Evolutionary conservation across 495 filamentous ascomycete species (phyloP).

Genomic region (Penicillium steckii): DNA sequence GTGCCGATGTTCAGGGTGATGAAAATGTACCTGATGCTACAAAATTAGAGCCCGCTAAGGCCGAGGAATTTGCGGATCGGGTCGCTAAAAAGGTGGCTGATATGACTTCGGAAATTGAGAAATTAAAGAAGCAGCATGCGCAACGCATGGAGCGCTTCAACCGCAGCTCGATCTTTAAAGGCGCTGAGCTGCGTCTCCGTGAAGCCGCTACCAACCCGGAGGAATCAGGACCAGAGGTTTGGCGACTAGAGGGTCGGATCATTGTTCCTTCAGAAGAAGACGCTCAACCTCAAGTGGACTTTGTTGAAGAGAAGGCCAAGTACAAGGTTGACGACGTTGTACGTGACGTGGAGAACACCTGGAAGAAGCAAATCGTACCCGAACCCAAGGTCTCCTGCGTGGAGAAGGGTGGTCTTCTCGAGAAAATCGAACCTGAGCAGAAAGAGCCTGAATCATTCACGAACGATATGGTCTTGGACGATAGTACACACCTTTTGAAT

Average conservation of each 20-base stretch:
- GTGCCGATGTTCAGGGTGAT: conserved; percentile 34
- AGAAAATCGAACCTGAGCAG: conserved; percentile 51
- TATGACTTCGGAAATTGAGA: conserved; percentile 74
- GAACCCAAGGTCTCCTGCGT: conserved; percentile 65
- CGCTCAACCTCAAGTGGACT: conserved; percentile 34
- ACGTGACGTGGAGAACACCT: conserved; percentile 53
- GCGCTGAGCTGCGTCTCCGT: conserved; percentile 58
- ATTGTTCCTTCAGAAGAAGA: conserved; percentile 51
- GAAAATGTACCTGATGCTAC: conserved; percentile 52
- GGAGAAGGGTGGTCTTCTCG: conserved; percentile 69
- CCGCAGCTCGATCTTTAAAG: conserved; percentile 59
- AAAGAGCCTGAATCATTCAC: conserved; percentile 33
- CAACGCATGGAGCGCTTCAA: conserved; percentile 71
- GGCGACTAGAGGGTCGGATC: conserved; percentile 62
- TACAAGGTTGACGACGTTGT: conserved; percentile 62
- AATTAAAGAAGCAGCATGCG: conserved; percentile 75
- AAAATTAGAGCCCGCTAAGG: conserved; percentile 63
- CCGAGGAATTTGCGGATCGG: conserved; percentile 74
- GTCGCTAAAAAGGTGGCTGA: conserved; percentile 63
- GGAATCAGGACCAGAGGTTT: conserved; percentile 54
- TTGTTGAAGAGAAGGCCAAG: conserved; percentile 43
- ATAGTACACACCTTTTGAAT: conserved; percentile 57
- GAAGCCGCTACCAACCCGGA: conserved; percentile 50
- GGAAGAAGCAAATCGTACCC: conserved; percentile 54
- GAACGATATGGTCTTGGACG: conserved; percentile 67